Conservation (phyloP, 108 stramenopile genomes). For the Skeletonema grethae region DNA sequence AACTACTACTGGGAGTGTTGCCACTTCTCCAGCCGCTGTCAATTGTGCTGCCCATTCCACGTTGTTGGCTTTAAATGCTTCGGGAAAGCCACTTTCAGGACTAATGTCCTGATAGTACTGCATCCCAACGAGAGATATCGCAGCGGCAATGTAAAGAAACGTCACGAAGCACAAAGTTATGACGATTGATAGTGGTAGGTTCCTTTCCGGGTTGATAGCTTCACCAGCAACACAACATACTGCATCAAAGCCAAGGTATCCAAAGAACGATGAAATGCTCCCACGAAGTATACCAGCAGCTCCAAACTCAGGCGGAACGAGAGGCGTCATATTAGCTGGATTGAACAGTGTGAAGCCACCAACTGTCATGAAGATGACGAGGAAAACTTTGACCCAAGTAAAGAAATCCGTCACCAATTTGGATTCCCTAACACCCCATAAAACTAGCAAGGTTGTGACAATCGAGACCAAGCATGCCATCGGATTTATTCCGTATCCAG, state of each 20-base stretch:
- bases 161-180: constrained; percentile 76
- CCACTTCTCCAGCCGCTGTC: constrained; percentile 73
- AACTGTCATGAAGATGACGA: constrained; percentile 84
- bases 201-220: constrained; percentile 76
- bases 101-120: constrained; percentile 55
- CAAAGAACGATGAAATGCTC: constrained; percentile 85
- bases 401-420: constrained; percentile 84
- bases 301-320: constrained; percentile 63
- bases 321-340: constrained; percentile 61
- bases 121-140: constrained; percentile 87
- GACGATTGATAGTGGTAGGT: constrained; percentile 81
- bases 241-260: constrained; percentile 93
- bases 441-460: constrained; percentile 29
- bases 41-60: constrained; percentile 49
- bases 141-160: constrained; percentile 68
- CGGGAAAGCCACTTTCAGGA: constrained; percentile 54
- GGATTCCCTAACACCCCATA: constrained; percentile 56
- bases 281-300: constrained; percentile 71
- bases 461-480: constrained; percentile 49
- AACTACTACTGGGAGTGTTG: constrained; percentile 91
- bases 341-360: constrained; percentile 76
- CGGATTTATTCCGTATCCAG: constrained; percentile 58
- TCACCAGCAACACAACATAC: constrained; percentile 86
- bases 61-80: constrained; percentile 36
- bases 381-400: constrained; percentile 73